phyloP scores from a whole-genome alignment of 2,329 filamentous ascomycete genomes.

The Exutisphaerella laricina region DNA sequence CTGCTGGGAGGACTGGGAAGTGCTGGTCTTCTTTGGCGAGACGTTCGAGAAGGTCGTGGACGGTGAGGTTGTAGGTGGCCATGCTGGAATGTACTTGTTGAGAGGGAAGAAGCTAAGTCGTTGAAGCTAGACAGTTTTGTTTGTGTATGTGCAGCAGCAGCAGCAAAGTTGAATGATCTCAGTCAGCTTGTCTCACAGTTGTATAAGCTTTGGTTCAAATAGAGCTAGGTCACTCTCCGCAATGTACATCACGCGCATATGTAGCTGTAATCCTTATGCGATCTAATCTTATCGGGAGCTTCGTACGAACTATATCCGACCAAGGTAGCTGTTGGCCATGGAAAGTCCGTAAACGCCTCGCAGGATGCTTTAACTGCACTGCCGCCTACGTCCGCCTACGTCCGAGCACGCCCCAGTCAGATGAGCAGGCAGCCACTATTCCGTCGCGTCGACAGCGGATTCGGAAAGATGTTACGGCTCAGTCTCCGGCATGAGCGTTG shows the following conservation, averaged over 20 bases:
- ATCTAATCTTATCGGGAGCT: conserved; percentile 16
- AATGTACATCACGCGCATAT: too few relatives aligned
- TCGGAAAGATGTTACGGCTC: too few relatives aligned
- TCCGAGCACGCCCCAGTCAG: neutral
- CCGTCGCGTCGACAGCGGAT: neutral
- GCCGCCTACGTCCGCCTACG: neutral
- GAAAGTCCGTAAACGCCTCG: neutral
- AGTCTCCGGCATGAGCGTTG: neutral
- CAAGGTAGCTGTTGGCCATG: conserved; percentile 1
- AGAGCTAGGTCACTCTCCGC: too few relatives aligned
- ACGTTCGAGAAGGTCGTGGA: conserved; percentile 19
- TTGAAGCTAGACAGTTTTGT: neutral
- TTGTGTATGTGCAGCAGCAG: neutral
- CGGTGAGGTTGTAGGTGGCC: conserved; percentile 21
- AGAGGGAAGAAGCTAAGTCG: neutral
- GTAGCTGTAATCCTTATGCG: conserved; percentile 13
- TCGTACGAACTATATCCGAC: conserved; percentile 3
- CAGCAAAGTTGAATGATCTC: too few relatives aligned
- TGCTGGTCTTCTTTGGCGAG: conserved; percentile 15
- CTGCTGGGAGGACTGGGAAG: neutral
- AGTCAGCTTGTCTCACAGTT: too few relatives aligned
- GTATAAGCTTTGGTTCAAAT: too few relatives aligned
- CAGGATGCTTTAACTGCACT: neutral
- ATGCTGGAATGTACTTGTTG: conserved; percentile 6
- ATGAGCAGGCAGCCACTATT: neutral